Evolutionary conservation across 75 land plant species (phyloP), one percentile per base, ranked within the genome.

Genomic region (Cunninghamia lanceolata): DNA sequence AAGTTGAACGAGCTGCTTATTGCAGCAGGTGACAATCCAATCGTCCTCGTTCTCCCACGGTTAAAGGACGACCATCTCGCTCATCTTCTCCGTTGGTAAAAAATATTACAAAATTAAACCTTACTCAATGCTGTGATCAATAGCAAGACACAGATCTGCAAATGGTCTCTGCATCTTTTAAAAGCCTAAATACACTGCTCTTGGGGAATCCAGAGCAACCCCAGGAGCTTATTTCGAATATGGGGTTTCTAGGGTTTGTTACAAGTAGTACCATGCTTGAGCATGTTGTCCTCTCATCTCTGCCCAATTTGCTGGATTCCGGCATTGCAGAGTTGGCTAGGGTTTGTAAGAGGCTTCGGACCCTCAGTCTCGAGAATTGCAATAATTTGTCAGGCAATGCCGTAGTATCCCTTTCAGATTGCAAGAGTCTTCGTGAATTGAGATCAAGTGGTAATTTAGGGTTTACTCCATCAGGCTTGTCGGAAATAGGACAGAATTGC

Each of bases 401-500:
- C 32, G 35, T 91, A 47, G 86, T 76, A 59, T 83, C 88, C 38
- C 46, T 91, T 32, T 38, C 66, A 13, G 39, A 42, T 47, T 88
- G 78, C 43, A 53, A 53, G 50, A 86, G 52, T 82, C 63, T 91
- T 66, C 68, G 86, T 45, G 91, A 89, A 42, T 86, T 91, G 38
- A 82, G 17, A 21, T 73, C 89, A 54, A 91, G 86, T 53, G 90
- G 91, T 3, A 28, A 66, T 10, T 78, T 89, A 38, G 70, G 84
- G 50, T 91, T 91, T 42, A 89, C 88, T 21, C 15, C 91, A 4
- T 32, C 21, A 16, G 91, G 91, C 25, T 71, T 91, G 54, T 79
- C 63, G 32, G 70, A 70, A 42, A 71, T 91, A 17, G 91, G 91
- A 14, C 73, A 82, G 50, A 35, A 82, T 35, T 91, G 91, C 73